Base-by-base conservation (phyloP, 441 rosid genomes). In the Brassica hybrid region DNA sequence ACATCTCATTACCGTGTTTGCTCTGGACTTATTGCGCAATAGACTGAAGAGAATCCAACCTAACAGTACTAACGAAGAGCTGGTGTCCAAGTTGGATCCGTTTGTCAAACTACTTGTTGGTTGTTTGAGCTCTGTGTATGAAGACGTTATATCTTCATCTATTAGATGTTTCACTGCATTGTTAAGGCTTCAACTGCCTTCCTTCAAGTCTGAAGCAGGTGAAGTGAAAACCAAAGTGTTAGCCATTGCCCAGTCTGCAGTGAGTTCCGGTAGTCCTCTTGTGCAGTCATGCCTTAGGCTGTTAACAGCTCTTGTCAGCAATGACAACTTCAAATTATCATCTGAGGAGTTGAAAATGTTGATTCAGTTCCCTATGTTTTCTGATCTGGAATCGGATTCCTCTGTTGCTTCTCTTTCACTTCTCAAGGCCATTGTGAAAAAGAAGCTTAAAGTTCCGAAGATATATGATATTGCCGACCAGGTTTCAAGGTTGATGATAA, bases 91-190 rank as follows among this genome's bases (percentile, higher is more conserved):
- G 94, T 78, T 92, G 91, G 96, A 92, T 82, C 96, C 98, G 7
- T 94, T 94, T 78, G 88, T 94, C 61, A 81, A 77, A 76, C 81
- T 89, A 69, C 81, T 92, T 45, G 89, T 91, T 38, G 76, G 76
- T 65, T 89, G 94, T 83, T 83, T 94, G 91, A 85, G 87, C 84
- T 89, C 96, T 8, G 88, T 87, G 78, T 89, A 89, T 76, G 94
- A 92, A 86, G 91, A 90, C 73, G 72, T 92, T 77, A 71, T 92
- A 61, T 83, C 94, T 17, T 80, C 87, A 27, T 87, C 93, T 21
- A 83, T 89, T 60, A 88, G 85, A 81, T 92, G 98, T 74, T 91
- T 94, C 76, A 79, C 88, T 72, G 82, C 81, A 62, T 78, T 92
- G 78, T 80, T 90, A 63, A 85, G 94, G 80, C 77, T 90, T 66